phyloP scores from a whole-genome alignment of 768 basidiomycete genomes.

The Gelatoporia subvermispora region DNA sequence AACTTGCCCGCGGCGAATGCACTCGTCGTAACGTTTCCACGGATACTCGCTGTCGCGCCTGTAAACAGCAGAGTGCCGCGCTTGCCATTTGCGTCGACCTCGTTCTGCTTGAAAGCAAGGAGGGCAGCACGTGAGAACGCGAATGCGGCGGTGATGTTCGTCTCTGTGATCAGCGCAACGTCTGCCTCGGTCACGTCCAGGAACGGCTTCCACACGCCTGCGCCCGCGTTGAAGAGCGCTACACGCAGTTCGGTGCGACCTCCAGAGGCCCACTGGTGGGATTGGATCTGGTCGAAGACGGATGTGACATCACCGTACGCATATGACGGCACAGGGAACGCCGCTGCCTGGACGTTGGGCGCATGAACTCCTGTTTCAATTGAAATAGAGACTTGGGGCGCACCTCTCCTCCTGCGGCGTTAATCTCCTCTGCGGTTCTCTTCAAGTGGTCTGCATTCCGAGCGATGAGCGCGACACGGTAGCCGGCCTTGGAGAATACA shows the following conservation, averaged over 20 bases:
- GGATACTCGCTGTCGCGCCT: constrained; percentile 36
- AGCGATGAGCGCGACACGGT: constrained; percentile 37
- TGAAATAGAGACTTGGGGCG: background rate
- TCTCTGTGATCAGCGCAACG: constrained; percentile 22
- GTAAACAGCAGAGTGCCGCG: constrained; percentile 41
- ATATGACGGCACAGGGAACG: constrained; percentile 34
- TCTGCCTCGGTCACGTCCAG: constrained; percentile 35
- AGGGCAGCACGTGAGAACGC: constrained; percentile 34
- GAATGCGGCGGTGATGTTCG: constrained; percentile 33
- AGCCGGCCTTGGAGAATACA: constrained; percentile 35
- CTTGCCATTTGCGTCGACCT: constrained; percentile 26
- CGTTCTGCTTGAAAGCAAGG: constrained; percentile 28
- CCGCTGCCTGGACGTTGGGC: constrained; percentile 26
- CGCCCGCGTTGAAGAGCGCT: constrained; percentile 35
- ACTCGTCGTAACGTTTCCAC: constrained; percentile 35
- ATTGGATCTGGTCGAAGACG: constrained; percentile 30
- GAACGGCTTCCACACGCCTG: constrained; percentile 34
- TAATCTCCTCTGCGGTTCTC: constrained; percentile 30
- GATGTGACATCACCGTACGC: constrained; percentile 22
- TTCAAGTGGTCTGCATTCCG: constrained; percentile 28
- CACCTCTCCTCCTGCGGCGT: constrained; percentile 31
- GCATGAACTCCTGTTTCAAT: background rate
- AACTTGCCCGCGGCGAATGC: constrained; percentile 39
- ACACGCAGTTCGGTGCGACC: constrained; percentile 30
- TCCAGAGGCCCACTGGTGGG: constrained; percentile 23